These are phyloP conservation scores for Penicillium cataractarum DNA, from an alignment of 495 filamentous ascomycete genomes.

Conservation along the genomic window DNA sequence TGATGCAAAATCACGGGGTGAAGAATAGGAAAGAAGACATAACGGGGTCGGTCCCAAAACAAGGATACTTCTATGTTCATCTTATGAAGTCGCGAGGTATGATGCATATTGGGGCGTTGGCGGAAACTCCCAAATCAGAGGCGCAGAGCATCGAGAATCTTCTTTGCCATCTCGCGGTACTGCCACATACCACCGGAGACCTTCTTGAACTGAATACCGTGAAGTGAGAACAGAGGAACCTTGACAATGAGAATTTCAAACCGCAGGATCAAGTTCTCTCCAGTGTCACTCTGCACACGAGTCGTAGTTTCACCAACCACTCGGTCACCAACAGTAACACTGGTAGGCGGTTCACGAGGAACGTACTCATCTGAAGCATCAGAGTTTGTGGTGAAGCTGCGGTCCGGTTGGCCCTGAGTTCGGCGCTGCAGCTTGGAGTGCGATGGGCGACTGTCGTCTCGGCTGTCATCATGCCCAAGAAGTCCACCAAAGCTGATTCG, in stretches of 20 bases:
- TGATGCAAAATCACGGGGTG: slow-evolving; percentile 10
- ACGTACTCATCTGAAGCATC: slow-evolving; percentile 77
- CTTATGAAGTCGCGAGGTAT: slow-evolving; percentile 9
- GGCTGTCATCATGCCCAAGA: slow-evolving; percentile 61
- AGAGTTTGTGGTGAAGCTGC: slow-evolving; percentile 73
- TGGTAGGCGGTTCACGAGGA: slow-evolving; percentile 41
- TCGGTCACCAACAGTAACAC: slow-evolving; percentile 43
- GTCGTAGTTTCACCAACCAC: slow-evolving; percentile 80
- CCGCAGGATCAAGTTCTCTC: slow-evolving; percentile 74
- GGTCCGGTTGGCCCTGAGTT: slow-evolving; percentile 58
- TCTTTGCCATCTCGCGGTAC: slow-evolving; percentile 96
- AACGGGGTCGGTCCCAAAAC: neutral
- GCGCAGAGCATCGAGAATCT: slow-evolving; percentile 85
- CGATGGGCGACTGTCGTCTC: slow-evolving; percentile 37
- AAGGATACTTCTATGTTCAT: slow-evolving; percentile 10
- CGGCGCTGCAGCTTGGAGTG: slow-evolving; percentile 39
- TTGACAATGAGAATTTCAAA: slow-evolving; percentile 99
- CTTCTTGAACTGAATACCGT: slow-evolving; percentile 98
- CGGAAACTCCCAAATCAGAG: slow-evolving; percentile 53
- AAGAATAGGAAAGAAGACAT: slow-evolving; percentile 9
- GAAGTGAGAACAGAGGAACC: slow-evolving; percentile 87
- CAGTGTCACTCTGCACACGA: slow-evolving; percentile 83
- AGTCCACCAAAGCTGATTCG: slow-evolving; percentile 83
- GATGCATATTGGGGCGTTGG: neutral
- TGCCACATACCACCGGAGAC: slow-evolving; percentile 95